These are phyloP conservation scores for Globisporangium irregulare DNA, from an alignment of 352 stramenopile genomes.

Conservation along the genomic window DNA sequence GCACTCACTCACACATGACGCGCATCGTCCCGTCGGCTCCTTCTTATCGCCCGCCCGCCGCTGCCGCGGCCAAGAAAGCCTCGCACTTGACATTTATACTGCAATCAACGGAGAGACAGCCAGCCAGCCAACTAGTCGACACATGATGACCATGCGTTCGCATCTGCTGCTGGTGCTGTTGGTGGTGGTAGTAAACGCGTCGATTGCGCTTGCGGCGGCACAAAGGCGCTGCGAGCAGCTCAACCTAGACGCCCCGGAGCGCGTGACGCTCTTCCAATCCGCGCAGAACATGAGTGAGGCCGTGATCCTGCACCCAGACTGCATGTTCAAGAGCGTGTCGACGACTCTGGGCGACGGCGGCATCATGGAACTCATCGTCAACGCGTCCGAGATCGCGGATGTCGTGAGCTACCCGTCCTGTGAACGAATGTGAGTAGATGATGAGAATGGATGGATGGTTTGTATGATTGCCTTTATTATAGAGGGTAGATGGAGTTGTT, in stretches of 20 bases:
- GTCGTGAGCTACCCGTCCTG: conserved; percentile 16
- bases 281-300: conserved; percentile 19
- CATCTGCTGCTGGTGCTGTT: conserved; percentile 7
- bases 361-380: conserved; percentile 7
- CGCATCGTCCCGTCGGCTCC: no score
- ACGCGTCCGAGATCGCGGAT: conserved; percentile 12
- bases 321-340: neutral
- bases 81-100: neutral
- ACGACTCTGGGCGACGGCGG: conserved; percentile 10
- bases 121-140: neutral
- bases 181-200: neutral
- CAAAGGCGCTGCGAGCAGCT: conserved; percentile 8
- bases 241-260: neutral
- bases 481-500: neutral
- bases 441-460: no score
- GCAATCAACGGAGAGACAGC: neutral
- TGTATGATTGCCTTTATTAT: neutral
- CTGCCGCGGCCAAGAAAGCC: no score
- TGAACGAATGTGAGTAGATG: conserved; percentile 6
- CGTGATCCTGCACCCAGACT: conserved; percentile 24
- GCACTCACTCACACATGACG: no score
- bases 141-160: neutral
- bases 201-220: neutral
- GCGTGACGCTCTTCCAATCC: conserved; percentile 24
- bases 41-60: no score